Percentiles rank a stretch among this genome's conserved stretches.
phyloP scores from a whole-genome alignment of 345 rosid genomes.

The Sisymbrium irio region DNA sequence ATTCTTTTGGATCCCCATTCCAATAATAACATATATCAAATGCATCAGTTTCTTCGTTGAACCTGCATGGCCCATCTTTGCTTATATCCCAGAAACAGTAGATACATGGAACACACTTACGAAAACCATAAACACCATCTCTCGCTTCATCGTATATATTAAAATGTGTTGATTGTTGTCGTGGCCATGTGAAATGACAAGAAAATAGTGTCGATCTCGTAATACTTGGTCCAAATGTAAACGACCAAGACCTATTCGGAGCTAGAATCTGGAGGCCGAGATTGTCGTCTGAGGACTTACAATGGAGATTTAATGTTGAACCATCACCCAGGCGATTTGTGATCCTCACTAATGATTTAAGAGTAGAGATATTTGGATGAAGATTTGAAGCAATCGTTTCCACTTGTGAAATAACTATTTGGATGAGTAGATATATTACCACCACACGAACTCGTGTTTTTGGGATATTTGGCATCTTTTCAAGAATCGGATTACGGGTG shows the following conservation, averaged over 20 bases:
- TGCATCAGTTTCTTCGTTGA: background rate
- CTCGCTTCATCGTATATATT: slow-evolving; percentile 24
- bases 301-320: slow-evolving; percentile 13
- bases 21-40: slow-evolving; percentile 27
- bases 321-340: slow-evolving; percentile 30
- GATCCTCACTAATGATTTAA: slow-evolving; percentile 12
- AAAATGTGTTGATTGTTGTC: background rate
- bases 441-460: slow-evolving; percentile 16
- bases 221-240: slow-evolving; percentile 19
- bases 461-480: slow-evolving; percentile 9
- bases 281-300: slow-evolving; percentile 21
- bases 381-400: background rate
- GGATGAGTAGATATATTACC: slow-evolving; percentile 14
- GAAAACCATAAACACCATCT: slow-evolving; percentile 9
- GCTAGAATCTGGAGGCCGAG: slow-evolving; percentile 12
- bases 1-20: slow-evolving; percentile 2
- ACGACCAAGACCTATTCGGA: background rate
- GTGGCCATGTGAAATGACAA: slow-evolving; percentile 27
- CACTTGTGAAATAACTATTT: slow-evolving; percentile 1
- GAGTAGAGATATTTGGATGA: background rate
- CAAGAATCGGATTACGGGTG: background rate
- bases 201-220: slow-evolving; percentile 6
- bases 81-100: slow-evolving; percentile 27
- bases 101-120: slow-evolving; percentile 23
- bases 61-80: slow-evolving; percentile 25